These are phyloP conservation scores for Starmerella davenportii DNA, from an alignment of 805 yeast species.

Conservation along the genomic window DNA sequence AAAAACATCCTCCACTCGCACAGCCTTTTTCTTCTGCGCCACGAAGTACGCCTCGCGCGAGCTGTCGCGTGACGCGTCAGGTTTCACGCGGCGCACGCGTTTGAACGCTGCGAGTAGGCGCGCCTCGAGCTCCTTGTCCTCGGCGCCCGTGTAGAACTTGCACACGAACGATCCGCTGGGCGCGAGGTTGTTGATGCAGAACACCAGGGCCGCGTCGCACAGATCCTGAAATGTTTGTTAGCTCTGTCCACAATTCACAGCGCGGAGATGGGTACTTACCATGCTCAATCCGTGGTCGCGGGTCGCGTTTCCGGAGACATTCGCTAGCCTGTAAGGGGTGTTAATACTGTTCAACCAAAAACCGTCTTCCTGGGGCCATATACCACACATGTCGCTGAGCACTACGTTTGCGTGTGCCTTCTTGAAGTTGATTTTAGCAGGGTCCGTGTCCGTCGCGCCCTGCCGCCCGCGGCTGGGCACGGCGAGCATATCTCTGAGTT, in stretches of 20 bases:
- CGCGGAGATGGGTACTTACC: constrained; percentile 26
- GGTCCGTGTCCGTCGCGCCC: constrained; percentile 1
- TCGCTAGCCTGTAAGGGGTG: constrained; percentile 83
- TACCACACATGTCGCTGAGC: constrained; percentile 71
- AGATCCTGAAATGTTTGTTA: constrained; percentile 34
- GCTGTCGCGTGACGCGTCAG: constrained; percentile 59
- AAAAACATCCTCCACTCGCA: not conserved
- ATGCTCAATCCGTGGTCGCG: constrained; percentile 72
- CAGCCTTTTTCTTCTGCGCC: constrained; percentile 30
- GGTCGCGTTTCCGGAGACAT: constrained; percentile 66
- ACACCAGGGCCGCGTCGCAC: constrained; percentile 75
- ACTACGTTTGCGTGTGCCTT: constrained; percentile 36
- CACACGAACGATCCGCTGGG: constrained; percentile 61
- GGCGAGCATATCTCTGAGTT: constrained; percentile 18
- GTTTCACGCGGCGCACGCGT: constrained; percentile 54
- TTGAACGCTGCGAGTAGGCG: constrained; percentile 42
- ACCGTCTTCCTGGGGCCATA: constrained; percentile 30
- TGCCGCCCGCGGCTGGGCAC: constrained; percentile 18
- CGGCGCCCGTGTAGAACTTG: constrained; percentile 71
- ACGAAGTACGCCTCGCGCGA: constrained; percentile 73
- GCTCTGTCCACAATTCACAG: not conserved
- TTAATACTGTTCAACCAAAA: constrained; percentile 51
- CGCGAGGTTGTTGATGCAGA: constrained; percentile 52
- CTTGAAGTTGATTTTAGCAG: constrained; percentile 3
- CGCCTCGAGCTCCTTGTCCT: constrained; percentile 46